phyloP scores from a whole-genome alignment of 1,139 yeast genomes.

The Candida smagusa region DNA sequence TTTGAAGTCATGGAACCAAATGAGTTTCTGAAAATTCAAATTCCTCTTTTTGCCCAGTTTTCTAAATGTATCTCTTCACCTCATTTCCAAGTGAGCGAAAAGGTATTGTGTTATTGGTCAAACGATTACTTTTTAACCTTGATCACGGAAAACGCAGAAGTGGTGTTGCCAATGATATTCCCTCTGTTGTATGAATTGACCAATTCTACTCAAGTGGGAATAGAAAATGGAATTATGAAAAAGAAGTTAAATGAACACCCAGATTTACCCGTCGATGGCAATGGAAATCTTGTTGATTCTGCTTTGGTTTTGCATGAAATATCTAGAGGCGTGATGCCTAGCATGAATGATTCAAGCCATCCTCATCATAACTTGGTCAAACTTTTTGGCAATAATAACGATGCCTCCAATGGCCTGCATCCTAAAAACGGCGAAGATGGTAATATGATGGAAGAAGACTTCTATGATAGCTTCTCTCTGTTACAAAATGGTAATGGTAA shows the following conservation, averaged over 20 bases:
- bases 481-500: constrained; percentile 26
- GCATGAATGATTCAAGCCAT: constrained; percentile 16
- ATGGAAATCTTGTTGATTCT: constrained; percentile 43
- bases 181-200: constrained; percentile 86
- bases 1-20: constrained; percentile 94
- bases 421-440: constrained; percentile 13
- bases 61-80: constrained; percentile 93
- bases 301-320: constrained; percentile 31
- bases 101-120: constrained; percentile 90
- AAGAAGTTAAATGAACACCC: constrained; percentile 43
- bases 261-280: constrained; percentile 41
- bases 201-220: constrained; percentile 47
- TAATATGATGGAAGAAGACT: constrained; percentile 45
- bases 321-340: constrained; percentile 17
- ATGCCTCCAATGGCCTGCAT: constrained; percentile 3
- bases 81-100: constrained; percentile 96
- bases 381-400: constrained; percentile 7
- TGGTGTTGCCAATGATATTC: constrained; percentile 87
- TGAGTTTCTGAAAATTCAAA: constrained; percentile 88
- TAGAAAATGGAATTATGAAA: constrained; percentile 48
- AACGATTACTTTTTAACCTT: constrained; percentile 89
- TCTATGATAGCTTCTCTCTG: constrained; percentile 41
- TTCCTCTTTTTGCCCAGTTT: constrained; percentile 89
- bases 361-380: constrained; percentile 17
- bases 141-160: constrained; percentile 88